A percentile compares a stretch with the other conserved stretches of the same genome.
These are phyloP conservation scores for Cladosporium colombiae DNA, from an alignment of 2,329 filamentous ascomycete species.

Conservation along the genomic window DNA sequence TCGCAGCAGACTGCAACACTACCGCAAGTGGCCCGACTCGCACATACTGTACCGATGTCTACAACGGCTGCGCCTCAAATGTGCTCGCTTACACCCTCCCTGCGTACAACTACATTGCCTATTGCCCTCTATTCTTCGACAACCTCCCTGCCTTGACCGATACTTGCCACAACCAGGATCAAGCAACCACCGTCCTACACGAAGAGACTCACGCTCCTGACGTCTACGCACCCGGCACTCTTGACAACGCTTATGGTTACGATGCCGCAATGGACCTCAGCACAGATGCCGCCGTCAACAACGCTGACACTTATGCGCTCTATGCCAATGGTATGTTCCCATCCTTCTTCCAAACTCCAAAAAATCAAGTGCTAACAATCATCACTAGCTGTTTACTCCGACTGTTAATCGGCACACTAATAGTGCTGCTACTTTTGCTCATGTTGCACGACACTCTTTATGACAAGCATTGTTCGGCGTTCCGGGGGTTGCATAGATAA, in stretches of 20 bases:
- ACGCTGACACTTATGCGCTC: constrained; percentile 63
- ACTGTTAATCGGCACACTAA: neutral
- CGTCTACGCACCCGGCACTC: constrained; percentile 48
- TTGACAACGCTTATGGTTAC: constrained; percentile 63
- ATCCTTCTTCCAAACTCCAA: neutral
- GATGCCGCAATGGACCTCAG: constrained; percentile 48
- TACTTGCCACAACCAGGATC: constrained; percentile 65
- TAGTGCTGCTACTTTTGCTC: neutral
- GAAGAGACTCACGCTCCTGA: constrained; percentile 64
- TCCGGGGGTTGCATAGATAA: neutral
- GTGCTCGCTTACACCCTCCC: constrained; percentile 63
- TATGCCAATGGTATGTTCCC: constrained; percentile 43
- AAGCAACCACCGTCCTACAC: constrained; percentile 66
- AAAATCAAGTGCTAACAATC: neutral
- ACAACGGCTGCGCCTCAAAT: constrained; percentile 52
- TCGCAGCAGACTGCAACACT: constrained; percentile 58
- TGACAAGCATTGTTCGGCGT: constrained; percentile 5
- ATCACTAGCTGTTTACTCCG: neutral
- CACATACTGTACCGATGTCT: constrained; percentile 62
- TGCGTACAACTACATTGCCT: constrained; percentile 53
- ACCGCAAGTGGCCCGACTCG: constrained; percentile 51
- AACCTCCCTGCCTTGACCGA: constrained; percentile 52
- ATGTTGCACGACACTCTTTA: neutral
- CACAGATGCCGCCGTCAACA: constrained; percentile 55
- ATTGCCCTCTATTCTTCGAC: constrained; percentile 64